These are phyloP conservation scores for Elaeagnus macrophylla DNA, from an alignment of 306 rosid species.

Conservation along the genomic window DNA sequence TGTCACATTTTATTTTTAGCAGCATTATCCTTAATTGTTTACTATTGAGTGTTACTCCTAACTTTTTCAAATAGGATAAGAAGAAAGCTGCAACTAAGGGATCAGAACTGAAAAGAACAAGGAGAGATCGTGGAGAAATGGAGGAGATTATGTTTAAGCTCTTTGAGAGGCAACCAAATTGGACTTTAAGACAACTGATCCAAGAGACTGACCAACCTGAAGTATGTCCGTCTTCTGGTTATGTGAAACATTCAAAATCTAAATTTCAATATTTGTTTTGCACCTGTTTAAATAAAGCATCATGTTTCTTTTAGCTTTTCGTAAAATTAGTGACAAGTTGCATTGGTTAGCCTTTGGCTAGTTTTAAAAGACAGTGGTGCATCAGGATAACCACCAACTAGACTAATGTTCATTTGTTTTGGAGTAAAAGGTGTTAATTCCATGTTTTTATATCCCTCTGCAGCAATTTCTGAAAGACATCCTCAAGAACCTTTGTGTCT, in stretches of 20 bases:
- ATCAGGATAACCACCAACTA: too few species aligned
- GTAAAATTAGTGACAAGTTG: too few species aligned
- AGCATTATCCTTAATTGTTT: neutral
- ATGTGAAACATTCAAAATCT: neutral
- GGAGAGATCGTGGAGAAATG: slow-evolving; percentile 81
- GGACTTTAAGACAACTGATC: slow-evolving; percentile 70
- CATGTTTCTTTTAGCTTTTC: too few species aligned
- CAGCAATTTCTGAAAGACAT: slow-evolving; percentile 93
- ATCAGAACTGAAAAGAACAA: slow-evolving; percentile 61
- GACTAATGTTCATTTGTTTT: neutral
- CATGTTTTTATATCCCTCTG: slow-evolving; percentile 22
- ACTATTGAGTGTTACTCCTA: slow-evolving; percentile 10
- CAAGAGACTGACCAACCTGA: slow-evolving; percentile 93
- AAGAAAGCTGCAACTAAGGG: slow-evolving; percentile 48
- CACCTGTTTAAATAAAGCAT: neutral
- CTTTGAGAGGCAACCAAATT: slow-evolving; percentile 66
- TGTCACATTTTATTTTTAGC: neutral
- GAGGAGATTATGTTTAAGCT: slow-evolving; percentile 77
- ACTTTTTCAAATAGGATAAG: slow-evolving; percentile 53
- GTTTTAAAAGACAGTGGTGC: neutral
- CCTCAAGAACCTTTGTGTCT: slow-evolving; percentile 72
- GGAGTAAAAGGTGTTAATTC: neutral
- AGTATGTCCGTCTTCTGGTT: slow-evolving; percentile 35
- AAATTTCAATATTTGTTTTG: neutral
- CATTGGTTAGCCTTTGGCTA: neutral